These are phyloP conservation scores for Closterium sp. DNA, from an alignment of 139 green algal species.

Conservation along the genomic window DNA sequence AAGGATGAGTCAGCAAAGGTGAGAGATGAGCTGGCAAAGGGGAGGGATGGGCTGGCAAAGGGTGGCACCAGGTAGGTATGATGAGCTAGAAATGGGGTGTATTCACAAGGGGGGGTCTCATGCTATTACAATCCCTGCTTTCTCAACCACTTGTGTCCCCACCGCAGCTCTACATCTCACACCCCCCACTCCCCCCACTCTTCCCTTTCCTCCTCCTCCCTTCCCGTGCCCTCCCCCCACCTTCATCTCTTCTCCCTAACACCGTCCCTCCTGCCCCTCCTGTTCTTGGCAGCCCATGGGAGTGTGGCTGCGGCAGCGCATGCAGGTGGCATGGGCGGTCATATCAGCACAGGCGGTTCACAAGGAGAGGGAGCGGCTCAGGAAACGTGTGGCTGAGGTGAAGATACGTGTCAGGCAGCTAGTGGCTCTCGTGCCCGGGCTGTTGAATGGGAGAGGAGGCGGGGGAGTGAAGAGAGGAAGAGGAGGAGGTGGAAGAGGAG, in stretches of 20 bases:
- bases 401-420: not conserved
- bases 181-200: no score
- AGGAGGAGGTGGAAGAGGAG: no score
- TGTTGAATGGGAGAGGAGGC: not conserved
- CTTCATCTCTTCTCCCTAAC: no score
- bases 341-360: not conserved
- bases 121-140: no score
- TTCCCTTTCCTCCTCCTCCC: no score
- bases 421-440: not conserved
- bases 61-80: no score
- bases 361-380: not conserved
- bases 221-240: not conserved
- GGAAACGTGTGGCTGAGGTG: not conserved
- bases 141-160: no score
- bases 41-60: not conserved
- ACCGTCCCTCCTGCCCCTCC: not conserved
- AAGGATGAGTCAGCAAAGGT: no score
- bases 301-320: not conserved
- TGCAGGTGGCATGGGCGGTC: not conserved
- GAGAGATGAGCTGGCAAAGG: no score
- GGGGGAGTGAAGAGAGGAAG: not conserved
- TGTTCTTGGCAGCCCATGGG: not conserved
- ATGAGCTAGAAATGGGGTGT: no score
- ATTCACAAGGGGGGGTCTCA: no score
- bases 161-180: no score